Conservation (phyloP, 1,139 yeast genomes). For the Saccharomyces hybrid region DNA sequence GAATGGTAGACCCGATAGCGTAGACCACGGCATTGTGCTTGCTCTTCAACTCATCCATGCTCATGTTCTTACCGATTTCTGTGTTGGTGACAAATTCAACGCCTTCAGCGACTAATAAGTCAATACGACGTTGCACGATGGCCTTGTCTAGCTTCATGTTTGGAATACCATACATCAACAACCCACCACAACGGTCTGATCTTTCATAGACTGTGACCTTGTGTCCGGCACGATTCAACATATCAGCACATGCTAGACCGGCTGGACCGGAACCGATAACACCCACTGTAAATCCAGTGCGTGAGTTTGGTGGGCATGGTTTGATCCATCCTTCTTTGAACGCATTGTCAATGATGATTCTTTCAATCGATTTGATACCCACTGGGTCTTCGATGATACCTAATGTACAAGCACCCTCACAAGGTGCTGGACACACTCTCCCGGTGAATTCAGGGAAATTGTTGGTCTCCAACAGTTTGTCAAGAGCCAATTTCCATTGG, state of each 20-base stretch:
- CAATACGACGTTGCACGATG: slow-evolving; percentile 87
- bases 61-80: slow-evolving; percentile 75
- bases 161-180: slow-evolving; percentile 98
- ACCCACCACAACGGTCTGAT: slow-evolving; percentile 92
- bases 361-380: slow-evolving; percentile 92
- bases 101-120: slow-evolving; percentile 86
- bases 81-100: slow-evolving; percentile 68
- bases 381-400: slow-evolving; percentile 94
- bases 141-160: slow-evolving; percentile 96
- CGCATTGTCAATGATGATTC: slow-evolving; percentile 93
- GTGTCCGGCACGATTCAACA: slow-evolving; percentile 94
- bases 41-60: slow-evolving; percentile 59
- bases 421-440: slow-evolving; percentile 98
- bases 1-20: slow-evolving; percentile 95
- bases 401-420: slow-evolving; percentile 96
- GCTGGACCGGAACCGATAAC: slow-evolving; percentile 96
- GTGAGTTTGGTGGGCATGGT: slow-evolving; percentile 67
- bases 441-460: slow-evolving; percentile 99
- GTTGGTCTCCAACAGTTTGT: slow-evolving; percentile 88
- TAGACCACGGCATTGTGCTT: slow-evolving; percentile 75
- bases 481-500: slow-evolving; percentile 91
- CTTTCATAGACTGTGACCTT: slow-evolving; percentile 86
- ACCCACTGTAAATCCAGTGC: slow-evolving; percentile 84
- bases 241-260: slow-evolving; percentile 95
- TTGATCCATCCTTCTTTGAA: slow-evolving; percentile 95